phyloP scores from a whole-genome alignment of 257 asterid species.

The Datura wrightii region DNA sequence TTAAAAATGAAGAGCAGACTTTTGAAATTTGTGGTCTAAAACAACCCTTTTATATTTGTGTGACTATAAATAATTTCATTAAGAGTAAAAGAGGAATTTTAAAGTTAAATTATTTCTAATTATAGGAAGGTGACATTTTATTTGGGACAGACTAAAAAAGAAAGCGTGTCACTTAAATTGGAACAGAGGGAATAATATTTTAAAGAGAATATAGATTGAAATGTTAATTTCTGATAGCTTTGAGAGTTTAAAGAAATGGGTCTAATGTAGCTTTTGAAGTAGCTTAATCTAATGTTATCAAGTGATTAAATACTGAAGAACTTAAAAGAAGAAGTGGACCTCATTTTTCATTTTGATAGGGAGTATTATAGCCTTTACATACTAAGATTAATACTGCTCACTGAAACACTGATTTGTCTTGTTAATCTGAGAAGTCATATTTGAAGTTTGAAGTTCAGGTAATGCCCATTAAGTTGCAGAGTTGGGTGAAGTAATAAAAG shows the following conservation, averaged over 20 bases:
- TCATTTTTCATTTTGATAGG: not conserved
- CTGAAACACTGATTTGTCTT: not conserved
- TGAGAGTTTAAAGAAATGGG: not conserved
- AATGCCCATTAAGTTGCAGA: conserved; percentile 5
- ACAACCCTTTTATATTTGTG: too few species aligned
- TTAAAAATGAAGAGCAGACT: too few species aligned
- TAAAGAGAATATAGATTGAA: conserved; percentile 1
- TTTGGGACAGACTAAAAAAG: too few species aligned
- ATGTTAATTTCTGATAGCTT: conserved; percentile 3
- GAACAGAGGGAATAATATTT: not conserved
- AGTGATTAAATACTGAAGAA: not conserved
- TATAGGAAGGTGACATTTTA: too few species aligned
- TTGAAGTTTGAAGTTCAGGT: not conserved
- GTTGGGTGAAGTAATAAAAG: not conserved
- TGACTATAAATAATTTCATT: too few species aligned
- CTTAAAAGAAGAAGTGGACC: not conserved
- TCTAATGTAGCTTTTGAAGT: not conserved
- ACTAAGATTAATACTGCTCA: not conserved
- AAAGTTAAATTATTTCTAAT: too few species aligned
- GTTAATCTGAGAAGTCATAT: conserved; percentile 25
- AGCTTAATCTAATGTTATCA: not conserved
- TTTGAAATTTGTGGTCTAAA: too few species aligned
- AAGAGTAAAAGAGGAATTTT: too few species aligned
- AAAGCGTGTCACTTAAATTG: too few species aligned
- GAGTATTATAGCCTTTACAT: not conserved